Base-by-base conservation (phyloP, 1,284 basidiomycete genomes). In the Butyriboletus regius region DNA sequence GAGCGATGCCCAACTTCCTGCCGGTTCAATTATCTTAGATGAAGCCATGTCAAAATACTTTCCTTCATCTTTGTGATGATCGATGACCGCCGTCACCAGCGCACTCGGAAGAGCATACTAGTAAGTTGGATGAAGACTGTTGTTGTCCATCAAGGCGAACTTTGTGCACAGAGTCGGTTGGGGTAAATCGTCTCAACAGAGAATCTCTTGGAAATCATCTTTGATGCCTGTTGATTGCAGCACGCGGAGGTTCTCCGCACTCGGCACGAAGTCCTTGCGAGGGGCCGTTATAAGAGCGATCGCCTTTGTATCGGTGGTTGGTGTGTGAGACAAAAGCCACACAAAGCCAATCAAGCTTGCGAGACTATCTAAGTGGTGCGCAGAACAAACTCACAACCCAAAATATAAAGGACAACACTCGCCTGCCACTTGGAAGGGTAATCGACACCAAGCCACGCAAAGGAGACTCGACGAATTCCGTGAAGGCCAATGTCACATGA, bases 1-100 rank as follows among this genome's bases (percentile, higher is more conserved):
- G 34, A 90, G 81, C 0, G 91, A 91, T 0, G 88, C 69, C 60
- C 87, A 89, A 55, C 87, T 91, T 4, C 93, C 93, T 0, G 81
- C 80, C 0, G 80, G 77, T 4, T 70, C 66, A 49, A 96, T 76
- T 46, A 81, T 68, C 17, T 92, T 79, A 3, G 87, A 83, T 10
- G 75, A 65, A 0, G 91, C 89, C 5, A 72, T 71, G 49, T 77
- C 75, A 6, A 63, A 63, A 64, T 95, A 81, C 3, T 76, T 70
- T 0, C 77, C 76, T 58, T 94, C 93, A 68, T 98, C 93, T 37
- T 79, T 83, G 67, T 98, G 94, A 65, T 98, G 95, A 67, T 98
- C 95, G n/a, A 98, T 71, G 46, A 98, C 75, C 3, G 86, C 83
- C 1, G 81, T 73, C 5, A 98, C 91, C 9, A 69, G 67, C 8